Base-by-base conservation (phyloP, 2,329 filamentous ascomycete genomes). In the Talaromyces amestolkiae region DNA sequence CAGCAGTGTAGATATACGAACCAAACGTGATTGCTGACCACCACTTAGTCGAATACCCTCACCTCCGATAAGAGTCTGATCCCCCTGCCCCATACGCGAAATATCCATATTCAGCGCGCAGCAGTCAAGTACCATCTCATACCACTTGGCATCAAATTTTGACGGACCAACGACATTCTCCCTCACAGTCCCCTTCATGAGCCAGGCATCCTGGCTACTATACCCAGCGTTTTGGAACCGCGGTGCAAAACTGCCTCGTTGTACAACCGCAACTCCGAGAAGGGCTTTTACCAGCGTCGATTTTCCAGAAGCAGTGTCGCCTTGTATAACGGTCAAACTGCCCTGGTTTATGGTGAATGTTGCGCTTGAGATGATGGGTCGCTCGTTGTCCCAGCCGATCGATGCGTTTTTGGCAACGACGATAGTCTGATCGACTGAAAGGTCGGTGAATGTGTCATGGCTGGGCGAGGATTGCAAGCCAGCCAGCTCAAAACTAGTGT, bases 11-110 rank as follows among this genome's bases (percentile, higher is more conserved):
- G 51, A 37, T 24, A 2, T 11, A 31, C 49, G 1, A 19, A 63
- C 61, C 61, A 64, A 31, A 17, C 75, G 60, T 66, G 84, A 81
- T 66, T 79, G 83, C 67, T 85, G 83, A 3, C 83, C 83, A 27
- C 83, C 83, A 71, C 82, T 85, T 33, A 85, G 75, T n/a, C 80
- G 76, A 64, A 82, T 78, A 41, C 83, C 83, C 68, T 82, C 81
- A 69, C 80, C 84, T n/a, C 83, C 83, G 64, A 83, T 80, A 27
- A 80, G 69, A n/a, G 82, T 83, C 56, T 79, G 74, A 60, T 80
- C 79, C 0, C 79, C 77, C 7, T 72, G 68, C n/a, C 78, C 75
- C 37, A 82, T 70, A 43, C 77, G 74, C 35, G 70, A 68, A 24
- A 82, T 72, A 69, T 82, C 80, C 47, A 75, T 71, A 11, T 72